These are phyloP conservation scores for Luvunga scandens DNA, from an alignment of 345 rosid genomes.

Conservation along the genomic window DNA sequence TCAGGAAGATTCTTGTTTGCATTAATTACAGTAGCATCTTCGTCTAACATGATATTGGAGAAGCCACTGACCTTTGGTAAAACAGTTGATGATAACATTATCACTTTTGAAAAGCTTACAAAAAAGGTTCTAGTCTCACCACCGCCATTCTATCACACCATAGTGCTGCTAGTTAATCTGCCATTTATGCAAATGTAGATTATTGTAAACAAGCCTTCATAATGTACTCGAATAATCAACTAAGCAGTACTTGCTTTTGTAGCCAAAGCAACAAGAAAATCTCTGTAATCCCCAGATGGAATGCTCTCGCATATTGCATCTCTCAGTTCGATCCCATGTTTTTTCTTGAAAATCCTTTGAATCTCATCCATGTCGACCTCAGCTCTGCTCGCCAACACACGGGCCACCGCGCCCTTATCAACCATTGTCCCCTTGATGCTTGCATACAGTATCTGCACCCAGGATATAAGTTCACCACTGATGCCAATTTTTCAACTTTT, in stretches of 20 bases:
- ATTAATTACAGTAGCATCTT: too few relatives aligned
- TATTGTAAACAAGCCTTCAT: background rate
- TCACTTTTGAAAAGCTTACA: background rate
- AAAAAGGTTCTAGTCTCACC: background rate
- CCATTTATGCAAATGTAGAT: background rate
- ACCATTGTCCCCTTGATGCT: constrained; percentile 32
- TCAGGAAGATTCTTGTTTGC: too few relatives aligned
- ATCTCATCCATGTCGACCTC: constrained; percentile 56
- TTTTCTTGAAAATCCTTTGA: constrained; percentile 33
- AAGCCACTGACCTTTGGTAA: too few relatives aligned
- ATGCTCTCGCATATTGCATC: constrained; percentile 42
- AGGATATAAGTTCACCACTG: background rate
- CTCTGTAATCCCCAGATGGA: constrained; percentile 46
- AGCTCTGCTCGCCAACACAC: constrained; percentile 51
- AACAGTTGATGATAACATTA: background rate
- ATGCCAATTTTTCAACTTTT: background rate
- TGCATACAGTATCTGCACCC: constrained; percentile 32
- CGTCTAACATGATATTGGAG: too few relatives aligned
- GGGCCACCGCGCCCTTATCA: constrained; percentile 30
- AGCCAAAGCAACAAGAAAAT: constrained; percentile 49
- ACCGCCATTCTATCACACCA: background rate
- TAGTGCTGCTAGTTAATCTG: background rate
- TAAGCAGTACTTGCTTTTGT: constrained; percentile 13
- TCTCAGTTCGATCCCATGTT: constrained; percentile 40
- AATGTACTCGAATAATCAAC: background rate